Conservation (phyloP, 2,329 filamentous ascomycete species). For the Acephala macrosclerotiorum region DNA sequence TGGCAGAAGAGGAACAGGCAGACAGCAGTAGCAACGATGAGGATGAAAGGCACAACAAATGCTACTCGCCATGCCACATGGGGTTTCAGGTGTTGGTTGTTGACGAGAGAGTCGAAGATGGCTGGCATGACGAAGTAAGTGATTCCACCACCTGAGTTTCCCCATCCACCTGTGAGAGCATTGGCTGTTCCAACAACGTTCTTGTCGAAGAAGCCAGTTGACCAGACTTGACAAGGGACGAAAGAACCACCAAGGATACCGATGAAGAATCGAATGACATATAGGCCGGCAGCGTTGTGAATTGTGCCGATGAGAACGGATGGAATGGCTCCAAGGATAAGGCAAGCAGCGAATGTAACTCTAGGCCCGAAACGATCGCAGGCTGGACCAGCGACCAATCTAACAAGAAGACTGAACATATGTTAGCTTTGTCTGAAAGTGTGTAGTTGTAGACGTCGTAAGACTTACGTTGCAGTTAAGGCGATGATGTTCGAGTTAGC, state of each 20-base stretch:
- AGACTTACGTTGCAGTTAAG: slow-evolving; percentile 64
- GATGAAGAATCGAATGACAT: slow-evolving; percentile 79
- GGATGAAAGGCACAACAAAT: slow-evolving; percentile 83
- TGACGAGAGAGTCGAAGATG: slow-evolving; percentile 79
- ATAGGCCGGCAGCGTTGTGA: slow-evolving; percentile 71
- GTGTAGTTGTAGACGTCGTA: background rate
- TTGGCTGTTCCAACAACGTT: slow-evolving; percentile 91
- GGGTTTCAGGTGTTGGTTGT: slow-evolving; percentile 62
- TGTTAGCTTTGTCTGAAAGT: slow-evolving; percentile 14
- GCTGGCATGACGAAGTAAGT: slow-evolving; percentile 96
- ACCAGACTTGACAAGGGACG: slow-evolving; percentile 91
- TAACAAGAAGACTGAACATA: slow-evolving; percentile 64
- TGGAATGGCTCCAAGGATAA: slow-evolving; percentile 82
- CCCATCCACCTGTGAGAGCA: slow-evolving; percentile 82
- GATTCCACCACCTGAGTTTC: slow-evolving; percentile 87
- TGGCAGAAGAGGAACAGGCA: slow-evolving; percentile 76
- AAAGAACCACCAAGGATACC: slow-evolving; percentile 81
- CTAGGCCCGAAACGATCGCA: slow-evolving; percentile 87
- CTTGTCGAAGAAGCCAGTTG: slow-evolving; percentile 92
- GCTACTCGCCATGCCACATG: slow-evolving; percentile 84
- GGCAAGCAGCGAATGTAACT: slow-evolving; percentile 76
- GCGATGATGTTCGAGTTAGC: slow-evolving; percentile 93
- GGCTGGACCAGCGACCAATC: slow-evolving; percentile 79
- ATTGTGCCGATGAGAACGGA: slow-evolving; percentile 83
- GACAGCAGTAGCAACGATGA: slow-evolving; percentile 72